Evolutionary conservation across 331 rosid genomes (phyloP).

Genomic region (Quercus phellos): DNA sequence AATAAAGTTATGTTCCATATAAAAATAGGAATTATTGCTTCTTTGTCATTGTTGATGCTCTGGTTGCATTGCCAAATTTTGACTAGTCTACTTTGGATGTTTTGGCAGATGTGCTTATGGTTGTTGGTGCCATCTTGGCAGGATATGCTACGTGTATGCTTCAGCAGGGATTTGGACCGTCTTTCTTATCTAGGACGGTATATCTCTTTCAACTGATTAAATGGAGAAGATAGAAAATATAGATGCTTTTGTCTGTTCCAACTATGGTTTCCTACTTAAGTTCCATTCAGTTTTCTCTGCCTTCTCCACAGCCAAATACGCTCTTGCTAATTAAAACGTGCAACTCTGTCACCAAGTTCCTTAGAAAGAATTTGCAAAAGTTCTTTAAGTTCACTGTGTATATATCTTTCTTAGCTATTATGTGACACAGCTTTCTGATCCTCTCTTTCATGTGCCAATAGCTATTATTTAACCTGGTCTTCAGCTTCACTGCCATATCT

Average conservation of each 20-base stretch:
- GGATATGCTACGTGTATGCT: conserved; percentile 90
- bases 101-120: conserved; percentile 82
- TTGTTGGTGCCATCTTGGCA: conserved; percentile 71
- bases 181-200: conserved; percentile 59
- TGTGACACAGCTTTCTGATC: background rate
- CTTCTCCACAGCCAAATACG: background rate
- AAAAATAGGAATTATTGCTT: background rate
- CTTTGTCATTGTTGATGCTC: background rate
- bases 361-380: background rate
- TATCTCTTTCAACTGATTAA: conserved; percentile 13
- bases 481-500: background rate
- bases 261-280: background rate
- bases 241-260: conserved; percentile 8
- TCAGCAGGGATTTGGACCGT: conserved; percentile 79
- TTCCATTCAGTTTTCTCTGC: background rate
- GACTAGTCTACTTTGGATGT: conserved; percentile 6
- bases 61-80: background rate
- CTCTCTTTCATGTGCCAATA: background rate
- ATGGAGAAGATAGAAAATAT: conserved; percentile 7
- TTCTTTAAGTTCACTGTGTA: background rate
- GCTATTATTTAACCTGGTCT: background rate
- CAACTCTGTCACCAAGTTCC: background rate
- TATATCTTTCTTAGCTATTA: background rate
- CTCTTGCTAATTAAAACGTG: background rate
- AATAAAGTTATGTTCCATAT: background rate